Conservation (phyloP, 495 filamentous ascomycete genomes). For the Penicillium pulvis region DNA sequence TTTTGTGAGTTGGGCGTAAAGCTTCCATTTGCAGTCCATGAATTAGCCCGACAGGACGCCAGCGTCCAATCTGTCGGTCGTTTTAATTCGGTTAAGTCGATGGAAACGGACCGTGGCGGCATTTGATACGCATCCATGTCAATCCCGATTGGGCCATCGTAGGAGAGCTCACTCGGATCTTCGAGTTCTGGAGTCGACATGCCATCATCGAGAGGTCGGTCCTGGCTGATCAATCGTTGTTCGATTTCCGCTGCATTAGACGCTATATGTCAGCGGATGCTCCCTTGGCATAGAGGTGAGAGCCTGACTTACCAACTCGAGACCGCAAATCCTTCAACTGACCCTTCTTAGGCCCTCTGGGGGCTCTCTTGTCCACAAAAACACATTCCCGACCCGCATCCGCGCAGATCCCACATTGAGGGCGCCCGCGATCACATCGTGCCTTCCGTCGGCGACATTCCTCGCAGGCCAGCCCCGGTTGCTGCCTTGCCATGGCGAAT, state of each 20-base stretch:
- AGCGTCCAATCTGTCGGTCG: neutral
- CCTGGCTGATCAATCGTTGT: neutral
- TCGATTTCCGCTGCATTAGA: neutral
- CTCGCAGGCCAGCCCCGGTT: conserved; percentile 22
- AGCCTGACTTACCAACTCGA: conserved; percentile 17
- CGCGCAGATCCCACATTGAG: conserved; percentile 17
- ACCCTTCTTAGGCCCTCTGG: conserved; percentile 20
- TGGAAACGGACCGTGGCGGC: neutral
- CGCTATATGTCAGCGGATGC: neutral
- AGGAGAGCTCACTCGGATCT: neutral
- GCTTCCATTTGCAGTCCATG: neutral
- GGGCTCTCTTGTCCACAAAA: conserved; percentile 14
- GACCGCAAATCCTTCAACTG: conserved; percentile 19
- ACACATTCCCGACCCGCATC: conserved; percentile 18
- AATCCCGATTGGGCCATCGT: neutral
- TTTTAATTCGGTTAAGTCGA: neutral
- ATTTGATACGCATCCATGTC: neutral
- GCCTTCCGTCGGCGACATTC: conserved; percentile 24
- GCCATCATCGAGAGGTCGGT: neutral
- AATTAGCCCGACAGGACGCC: neutral
- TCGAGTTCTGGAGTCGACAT: neutral
- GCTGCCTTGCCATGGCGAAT: conserved; percentile 7
- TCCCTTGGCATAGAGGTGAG: neutral
- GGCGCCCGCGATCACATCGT: conserved; percentile 21
- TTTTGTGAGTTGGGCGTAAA: neutral